Evolutionary conservation across 257 asterid species (phyloP).

Genomic region (Ballota nigra): DNA sequence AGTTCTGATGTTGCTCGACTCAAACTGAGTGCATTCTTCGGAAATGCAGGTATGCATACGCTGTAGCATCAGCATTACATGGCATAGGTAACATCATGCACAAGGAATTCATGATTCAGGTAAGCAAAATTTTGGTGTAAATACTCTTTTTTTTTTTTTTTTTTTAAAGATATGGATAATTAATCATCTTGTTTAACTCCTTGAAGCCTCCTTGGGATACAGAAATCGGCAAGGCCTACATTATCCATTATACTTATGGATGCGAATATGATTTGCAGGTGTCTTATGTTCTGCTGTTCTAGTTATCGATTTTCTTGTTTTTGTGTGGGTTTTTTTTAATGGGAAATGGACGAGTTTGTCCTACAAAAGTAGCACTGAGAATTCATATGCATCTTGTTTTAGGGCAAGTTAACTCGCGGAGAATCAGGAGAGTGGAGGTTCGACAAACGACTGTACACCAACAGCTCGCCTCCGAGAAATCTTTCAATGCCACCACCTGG

Average conservation of each 20-base stretch:
- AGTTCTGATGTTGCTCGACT: background rate
- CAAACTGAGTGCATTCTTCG: conserved; percentile 6
- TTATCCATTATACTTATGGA: conserved; percentile 88
- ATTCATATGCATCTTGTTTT: background rate
- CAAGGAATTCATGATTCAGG: conserved; percentile 95
- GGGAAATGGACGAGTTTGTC: background rate
- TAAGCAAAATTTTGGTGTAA: conserved; percentile 14
- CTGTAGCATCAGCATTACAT: conserved; percentile 82
- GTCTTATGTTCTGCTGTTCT: conserved; percentile 27
- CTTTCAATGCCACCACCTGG: conserved; percentile 81
- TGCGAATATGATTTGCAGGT: conserved; percentile 80
- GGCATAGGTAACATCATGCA: conserved; percentile 58
- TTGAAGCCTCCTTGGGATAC: conserved; percentile 90
- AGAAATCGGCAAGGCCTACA: conserved; percentile 58
- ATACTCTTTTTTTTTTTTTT: background rate
- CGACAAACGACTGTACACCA: conserved; percentile 61
- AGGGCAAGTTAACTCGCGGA: conserved; percentile 67
- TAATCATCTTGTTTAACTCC: background rate
- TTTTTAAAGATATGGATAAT: background rate
- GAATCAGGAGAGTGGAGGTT: conserved; percentile 84
- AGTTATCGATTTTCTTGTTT: background rate
- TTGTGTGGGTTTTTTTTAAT: background rate
- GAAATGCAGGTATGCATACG: conserved; percentile 76
- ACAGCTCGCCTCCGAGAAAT: conserved; percentile 60
- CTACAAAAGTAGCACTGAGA: background rate